Percentiles rank a stretch among this genome's conserved stretches.
phyloP scores from a whole-genome alignment of 1,284 basidiomycete species.

The Cryptococcus sp. region DNA sequence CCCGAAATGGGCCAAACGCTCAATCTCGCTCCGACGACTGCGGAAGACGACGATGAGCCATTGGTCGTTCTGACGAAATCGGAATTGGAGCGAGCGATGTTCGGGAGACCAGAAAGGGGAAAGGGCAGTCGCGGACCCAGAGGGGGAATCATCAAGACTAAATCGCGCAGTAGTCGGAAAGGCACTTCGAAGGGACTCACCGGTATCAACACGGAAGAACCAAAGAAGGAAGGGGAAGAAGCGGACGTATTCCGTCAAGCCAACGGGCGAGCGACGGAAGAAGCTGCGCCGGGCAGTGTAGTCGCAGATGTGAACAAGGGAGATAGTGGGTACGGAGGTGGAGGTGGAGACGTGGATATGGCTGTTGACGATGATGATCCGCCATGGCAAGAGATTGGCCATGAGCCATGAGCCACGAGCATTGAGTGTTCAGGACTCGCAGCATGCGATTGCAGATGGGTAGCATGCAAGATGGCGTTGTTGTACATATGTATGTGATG shows the following conservation, averaged over 20 bases:
- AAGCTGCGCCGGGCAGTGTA: no score
- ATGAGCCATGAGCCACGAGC: not conserved
- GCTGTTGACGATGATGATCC: constrained; percentile 14
- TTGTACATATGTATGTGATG: constrained; percentile 1
- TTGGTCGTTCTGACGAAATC: not conserved
- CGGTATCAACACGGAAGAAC: no score
- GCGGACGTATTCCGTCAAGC: no score
- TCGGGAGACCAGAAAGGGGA: constrained; percentile 2
- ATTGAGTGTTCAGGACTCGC: no score
- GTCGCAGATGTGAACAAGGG: no score
- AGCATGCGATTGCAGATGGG: not conserved
- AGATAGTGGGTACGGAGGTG: not conserved
- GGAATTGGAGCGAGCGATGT: not conserved
- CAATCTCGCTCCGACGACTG: no score
- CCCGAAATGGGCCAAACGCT: not conserved
- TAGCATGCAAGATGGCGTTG: not conserved
- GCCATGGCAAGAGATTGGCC: constrained; percentile 8
- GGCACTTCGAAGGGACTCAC: no score
- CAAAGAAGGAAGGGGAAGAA: no score
- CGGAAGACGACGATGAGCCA: not conserved
- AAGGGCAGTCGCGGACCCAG: not conserved
- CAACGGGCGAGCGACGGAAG: no score
- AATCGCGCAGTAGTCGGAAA: not conserved
- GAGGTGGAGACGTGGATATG: constrained; percentile 2
- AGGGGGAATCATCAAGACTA: not conserved